A percentile compares a stretch with the other conserved stretches of the same genome.
Evolutionary conservation across 164 flowering plant genomes (phyloP).

Genomic region (Brasenia schreberi): DNA sequence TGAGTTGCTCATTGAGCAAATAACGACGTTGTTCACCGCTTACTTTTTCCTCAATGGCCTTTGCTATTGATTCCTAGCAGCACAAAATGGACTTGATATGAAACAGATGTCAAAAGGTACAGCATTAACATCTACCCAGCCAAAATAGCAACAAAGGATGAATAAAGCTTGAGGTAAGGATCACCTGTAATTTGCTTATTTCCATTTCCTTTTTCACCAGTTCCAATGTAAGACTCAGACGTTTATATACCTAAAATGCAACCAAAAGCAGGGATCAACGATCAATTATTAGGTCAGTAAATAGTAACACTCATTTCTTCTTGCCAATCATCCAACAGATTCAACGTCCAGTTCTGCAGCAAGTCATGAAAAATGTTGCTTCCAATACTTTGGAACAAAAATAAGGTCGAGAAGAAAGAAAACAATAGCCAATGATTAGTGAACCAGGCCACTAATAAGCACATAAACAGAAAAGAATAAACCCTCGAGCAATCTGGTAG

Average conservation of each 20-base stretch:
- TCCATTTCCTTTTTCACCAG: conserved; percentile 94
- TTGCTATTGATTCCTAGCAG: conserved; percentile 83
- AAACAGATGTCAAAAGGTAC: background rate
- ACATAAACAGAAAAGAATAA: too few relatives aligned
- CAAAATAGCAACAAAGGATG: background rate
- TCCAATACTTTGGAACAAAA: too few relatives aligned
- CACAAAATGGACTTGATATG: background rate
- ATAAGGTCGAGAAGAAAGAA: too few relatives aligned
- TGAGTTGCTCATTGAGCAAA: conserved; percentile 90
- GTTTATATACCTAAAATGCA: conserved; percentile 58
- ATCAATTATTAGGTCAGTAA: too few relatives aligned
- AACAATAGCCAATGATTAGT: too few relatives aligned
- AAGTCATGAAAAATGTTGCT: too few relatives aligned
- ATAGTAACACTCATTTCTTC: too few relatives aligned
- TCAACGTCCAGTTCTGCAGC: too few relatives aligned
- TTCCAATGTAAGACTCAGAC: conserved; percentile 74
- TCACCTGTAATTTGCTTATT: conserved; percentile 94
- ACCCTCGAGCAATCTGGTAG: too few relatives aligned
- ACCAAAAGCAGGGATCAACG: background rate
- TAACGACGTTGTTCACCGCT: conserved; percentile 96
- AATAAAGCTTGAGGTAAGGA: background rate
- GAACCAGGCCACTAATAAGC: too few relatives aligned
- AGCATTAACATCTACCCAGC: background rate
- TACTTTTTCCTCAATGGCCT: conserved; percentile 96
- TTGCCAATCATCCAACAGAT: too few relatives aligned